These are phyloP conservation scores for Tulasnella sp. DNA, from an alignment of 768 basidiomycete genomes.

Conservation along the genomic window DNA sequence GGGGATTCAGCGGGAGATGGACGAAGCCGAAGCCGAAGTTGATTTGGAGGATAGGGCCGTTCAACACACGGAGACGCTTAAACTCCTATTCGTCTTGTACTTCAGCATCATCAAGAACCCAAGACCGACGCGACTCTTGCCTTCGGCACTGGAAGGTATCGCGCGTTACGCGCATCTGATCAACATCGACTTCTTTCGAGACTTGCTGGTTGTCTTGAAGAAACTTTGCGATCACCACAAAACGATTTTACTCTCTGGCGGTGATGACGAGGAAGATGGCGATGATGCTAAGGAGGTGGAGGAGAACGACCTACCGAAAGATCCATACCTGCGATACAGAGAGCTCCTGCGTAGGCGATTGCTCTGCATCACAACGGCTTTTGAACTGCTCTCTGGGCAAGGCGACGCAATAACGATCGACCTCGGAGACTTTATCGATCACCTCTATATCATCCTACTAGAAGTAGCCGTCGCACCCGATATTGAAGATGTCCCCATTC, in stretches of 20 bases:
- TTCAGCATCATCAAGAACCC: conserved; percentile 90
- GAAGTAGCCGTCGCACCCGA: conserved; percentile 57
- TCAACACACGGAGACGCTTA: conserved; percentile 96
- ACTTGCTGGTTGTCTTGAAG: conserved; percentile 80
- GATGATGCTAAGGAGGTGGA: not conserved
- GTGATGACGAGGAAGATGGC: conserved; percentile 23
- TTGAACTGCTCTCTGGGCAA: conserved; percentile 93
- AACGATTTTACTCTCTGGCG: not conserved
- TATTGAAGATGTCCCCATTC: conserved; percentile 43
- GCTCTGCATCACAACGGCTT: conserved; percentile 89
- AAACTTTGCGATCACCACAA: conserved; percentile 48
- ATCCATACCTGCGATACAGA: conserved; percentile 2
- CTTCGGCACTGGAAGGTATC: conserved; percentile 83
- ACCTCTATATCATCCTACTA: conserved; percentile 72
- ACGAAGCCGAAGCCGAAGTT: conserved; percentile 88
- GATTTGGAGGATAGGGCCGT: conserved; percentile 80
- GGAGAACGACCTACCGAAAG: conserved; percentile 18
- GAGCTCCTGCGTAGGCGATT: conserved; percentile 48
- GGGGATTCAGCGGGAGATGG: conserved; percentile 84
- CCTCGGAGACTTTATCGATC: conserved; percentile 75
- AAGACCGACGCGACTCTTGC: conserved; percentile 63
- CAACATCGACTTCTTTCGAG: conserved; percentile 97
- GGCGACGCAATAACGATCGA: conserved; percentile 98
- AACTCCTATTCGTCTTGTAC: conserved; percentile 92
- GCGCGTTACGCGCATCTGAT: conserved; percentile 91